These are phyloP conservation scores for Astrephomene gubernaculifera DNA, from an alignment of 139 green algal genomes.

Conservation along the genomic window DNA sequence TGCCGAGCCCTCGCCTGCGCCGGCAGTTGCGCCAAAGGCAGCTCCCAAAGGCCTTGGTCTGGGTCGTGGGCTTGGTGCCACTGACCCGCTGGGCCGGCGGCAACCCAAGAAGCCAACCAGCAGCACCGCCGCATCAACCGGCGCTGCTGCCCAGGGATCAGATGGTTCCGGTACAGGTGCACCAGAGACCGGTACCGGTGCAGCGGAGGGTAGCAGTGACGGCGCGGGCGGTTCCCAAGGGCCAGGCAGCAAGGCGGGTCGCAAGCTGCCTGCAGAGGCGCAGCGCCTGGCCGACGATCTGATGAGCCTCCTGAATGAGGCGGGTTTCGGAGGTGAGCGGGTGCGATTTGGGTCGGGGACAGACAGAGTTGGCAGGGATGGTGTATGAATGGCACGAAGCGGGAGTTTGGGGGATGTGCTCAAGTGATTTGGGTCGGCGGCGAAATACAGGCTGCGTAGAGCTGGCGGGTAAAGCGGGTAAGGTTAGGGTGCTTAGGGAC, in stretches of 20 bases:
- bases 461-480: no score
- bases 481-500: no score
- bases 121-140: neutral
- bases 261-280: constrained; percentile 42
- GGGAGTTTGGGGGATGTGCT: no score
- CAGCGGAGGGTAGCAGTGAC: no score
- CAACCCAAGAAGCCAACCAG: neutral
- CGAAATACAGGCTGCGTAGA: no score
- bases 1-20: no score
- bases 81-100: constrained; percentile 6
- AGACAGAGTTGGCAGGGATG: no score
- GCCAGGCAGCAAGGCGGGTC: neutral
- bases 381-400: no score
- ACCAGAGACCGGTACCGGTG: no score
- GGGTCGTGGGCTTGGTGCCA: neutral
- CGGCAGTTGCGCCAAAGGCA: neutral
- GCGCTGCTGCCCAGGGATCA: neutral
- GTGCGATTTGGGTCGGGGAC: neutral
- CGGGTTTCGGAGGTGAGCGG: constrained; percentile 14
- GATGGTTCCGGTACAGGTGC: neutral
- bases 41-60: neutral
- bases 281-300: constrained; percentile 66
- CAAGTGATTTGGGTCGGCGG: no score
- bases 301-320: constrained; percentile 44
- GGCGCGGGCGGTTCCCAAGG: no score